Conservation (phyloP, 768 basidiomycete genomes). For the Phlegmacium glaucopus region DNA sequence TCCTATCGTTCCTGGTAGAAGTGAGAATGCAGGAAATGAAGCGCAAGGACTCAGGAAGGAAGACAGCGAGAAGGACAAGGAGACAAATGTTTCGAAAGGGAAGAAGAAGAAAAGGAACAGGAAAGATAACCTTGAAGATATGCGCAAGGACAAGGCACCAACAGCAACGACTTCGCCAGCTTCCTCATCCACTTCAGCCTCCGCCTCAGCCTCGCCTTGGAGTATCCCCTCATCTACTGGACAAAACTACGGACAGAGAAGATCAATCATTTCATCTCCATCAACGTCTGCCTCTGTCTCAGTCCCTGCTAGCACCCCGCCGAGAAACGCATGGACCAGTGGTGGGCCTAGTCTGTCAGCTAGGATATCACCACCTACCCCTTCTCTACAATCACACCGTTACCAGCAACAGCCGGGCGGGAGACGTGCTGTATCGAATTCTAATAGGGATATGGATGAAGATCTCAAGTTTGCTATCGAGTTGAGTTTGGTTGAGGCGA, state of each 20-base stretch:
- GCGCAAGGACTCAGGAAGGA: neutral
- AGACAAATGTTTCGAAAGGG: neutral
- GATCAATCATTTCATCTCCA: neutral
- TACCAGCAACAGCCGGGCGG: too few relatives aligned
- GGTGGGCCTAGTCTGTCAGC: conserved; percentile 4
- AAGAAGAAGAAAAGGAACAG: conserved; percentile 3
- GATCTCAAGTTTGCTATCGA: conserved; percentile 65
- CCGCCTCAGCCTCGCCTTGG: conserved; percentile 7
- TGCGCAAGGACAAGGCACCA: conserved; percentile 1
- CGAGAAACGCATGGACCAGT: conserved; percentile 3
- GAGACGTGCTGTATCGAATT: conserved; percentile 1
- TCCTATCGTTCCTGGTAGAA: conserved; percentile 7
- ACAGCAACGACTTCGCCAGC: conserved; percentile 42
- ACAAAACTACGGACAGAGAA: neutral
- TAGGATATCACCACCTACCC: neutral
- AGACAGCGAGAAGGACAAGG: neutral
- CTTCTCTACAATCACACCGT: too few relatives aligned
- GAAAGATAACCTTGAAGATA: neutral
- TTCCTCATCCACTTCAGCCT: conserved; percentile 16
- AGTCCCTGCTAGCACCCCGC: too few relatives aligned
- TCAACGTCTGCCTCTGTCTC: neutral
- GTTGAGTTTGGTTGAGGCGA: conserved; percentile 70
- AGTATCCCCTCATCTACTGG: conserved; percentile 3
- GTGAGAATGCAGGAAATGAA: neutral
- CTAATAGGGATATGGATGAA: conserved; percentile 46